A percentile compares a stretch with the other conserved stretches of the same genome.
These are phyloP conservation scores for Musa acuminata DNA, from an alignment of 176 grass and related monocot genomes.

Conservation along the genomic window DNA sequence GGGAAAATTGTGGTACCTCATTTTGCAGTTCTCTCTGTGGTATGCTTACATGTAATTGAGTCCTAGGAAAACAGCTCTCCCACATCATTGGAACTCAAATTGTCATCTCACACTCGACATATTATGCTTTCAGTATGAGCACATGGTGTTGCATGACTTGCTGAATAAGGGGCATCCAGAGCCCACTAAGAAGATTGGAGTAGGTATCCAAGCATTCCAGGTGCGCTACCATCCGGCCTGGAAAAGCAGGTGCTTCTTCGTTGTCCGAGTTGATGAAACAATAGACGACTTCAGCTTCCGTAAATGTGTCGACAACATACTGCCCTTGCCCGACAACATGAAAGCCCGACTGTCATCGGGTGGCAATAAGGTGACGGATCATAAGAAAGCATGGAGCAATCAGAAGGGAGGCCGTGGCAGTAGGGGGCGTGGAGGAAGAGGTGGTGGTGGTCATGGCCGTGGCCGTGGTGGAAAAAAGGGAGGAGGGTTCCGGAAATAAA, in stretches of 20 bases:
- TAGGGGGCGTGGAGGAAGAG: conserved; percentile 18
- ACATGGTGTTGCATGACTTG: conserved; percentile 63
- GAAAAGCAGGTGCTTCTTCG: conserved; percentile 77
- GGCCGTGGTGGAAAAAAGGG: conserved; percentile 28
- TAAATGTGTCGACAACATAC: conserved; percentile 76
- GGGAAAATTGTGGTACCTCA: neutral
- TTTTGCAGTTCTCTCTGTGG: neutral
- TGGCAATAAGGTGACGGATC: conserved; percentile 13
- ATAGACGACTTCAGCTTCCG: conserved; percentile 90
- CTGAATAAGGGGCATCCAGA: conserved; percentile 76
- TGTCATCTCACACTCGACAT: neutral
- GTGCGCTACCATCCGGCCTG: conserved; percentile 60
- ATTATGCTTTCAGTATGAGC: conserved; percentile 58
- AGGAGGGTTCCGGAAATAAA: conserved; percentile 11
- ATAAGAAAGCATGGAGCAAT: conserved; percentile 18
- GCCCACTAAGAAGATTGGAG: conserved; percentile 55
- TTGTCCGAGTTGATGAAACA: conserved; percentile 49
- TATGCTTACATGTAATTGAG: neutral
- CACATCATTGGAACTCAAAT: neutral
- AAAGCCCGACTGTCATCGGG: conserved; percentile 13
- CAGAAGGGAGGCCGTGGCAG: conserved; percentile 27
- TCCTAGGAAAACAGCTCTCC: neutral
- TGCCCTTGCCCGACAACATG: conserved; percentile 70
- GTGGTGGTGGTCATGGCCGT: conserved; percentile 19
- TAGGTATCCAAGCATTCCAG: conserved; percentile 72